phyloP scores from a whole-genome alignment of 306 rosid genomes.

The Quercus ilex region DNA sequence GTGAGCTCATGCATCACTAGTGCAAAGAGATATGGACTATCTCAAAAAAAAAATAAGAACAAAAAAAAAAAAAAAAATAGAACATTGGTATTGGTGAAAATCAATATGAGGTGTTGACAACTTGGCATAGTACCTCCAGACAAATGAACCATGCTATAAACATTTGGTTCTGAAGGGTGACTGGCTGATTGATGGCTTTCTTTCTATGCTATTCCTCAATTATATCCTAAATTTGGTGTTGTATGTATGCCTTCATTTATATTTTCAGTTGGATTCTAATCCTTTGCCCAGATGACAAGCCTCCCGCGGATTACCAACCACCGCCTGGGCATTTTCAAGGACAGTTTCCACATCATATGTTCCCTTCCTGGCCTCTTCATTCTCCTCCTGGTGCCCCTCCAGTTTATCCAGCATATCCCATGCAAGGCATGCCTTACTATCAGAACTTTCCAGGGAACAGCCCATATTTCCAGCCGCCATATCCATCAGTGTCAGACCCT shows the following conservation, averaged over 20 bases:
- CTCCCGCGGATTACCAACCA: slow-evolving; percentile 55
- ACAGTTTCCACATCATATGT: slow-evolving; percentile 86
- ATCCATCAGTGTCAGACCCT: slow-evolving; percentile 62
- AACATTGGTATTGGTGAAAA: slow-evolving; percentile 10
- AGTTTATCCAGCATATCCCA: slow-evolving; percentile 72
- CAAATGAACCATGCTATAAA: background rate
- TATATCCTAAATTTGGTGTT: slow-evolving; percentile 7
- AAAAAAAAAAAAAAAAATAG: background rate
- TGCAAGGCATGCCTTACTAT: slow-evolving; percentile 96
- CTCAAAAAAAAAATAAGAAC: background rate
- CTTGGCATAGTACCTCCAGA: background rate
- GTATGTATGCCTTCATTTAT: background rate
- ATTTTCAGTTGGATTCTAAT: slow-evolving; percentile 13
- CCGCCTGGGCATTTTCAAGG: slow-evolving; percentile 63
- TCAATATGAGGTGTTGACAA: slow-evolving; percentile 3
- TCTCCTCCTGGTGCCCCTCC: slow-evolving; percentile 81
- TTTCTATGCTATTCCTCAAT: background rate
- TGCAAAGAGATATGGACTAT: background rate
- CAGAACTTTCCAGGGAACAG: slow-evolving; percentile 69
- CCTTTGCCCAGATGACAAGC: slow-evolving; percentile 57
- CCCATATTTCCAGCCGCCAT: slow-evolving; percentile 74
- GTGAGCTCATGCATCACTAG: no score
- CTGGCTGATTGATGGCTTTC: background rate
- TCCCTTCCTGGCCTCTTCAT: slow-evolving; percentile 91
- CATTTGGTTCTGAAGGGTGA: background rate